These are phyloP conservation scores for Leccinum disarticulatum DNA, from an alignment of 768 basidiomycete genomes.

Conservation along the genomic window DNA sequence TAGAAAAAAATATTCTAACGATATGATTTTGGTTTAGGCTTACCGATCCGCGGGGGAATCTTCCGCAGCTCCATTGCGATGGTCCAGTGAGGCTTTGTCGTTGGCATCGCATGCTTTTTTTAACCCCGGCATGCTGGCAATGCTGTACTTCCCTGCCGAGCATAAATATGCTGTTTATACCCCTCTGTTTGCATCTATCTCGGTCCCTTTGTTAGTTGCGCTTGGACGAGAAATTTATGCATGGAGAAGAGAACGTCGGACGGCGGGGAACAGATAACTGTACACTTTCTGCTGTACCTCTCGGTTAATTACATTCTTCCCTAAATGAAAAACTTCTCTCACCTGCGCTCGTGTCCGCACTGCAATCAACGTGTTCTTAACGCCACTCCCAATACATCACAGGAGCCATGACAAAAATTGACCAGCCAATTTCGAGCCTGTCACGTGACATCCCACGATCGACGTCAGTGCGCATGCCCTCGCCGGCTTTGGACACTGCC, in stretches of 20 bases:
- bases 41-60: slow-evolving; percentile 19
- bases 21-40: slow-evolving; percentile 18
- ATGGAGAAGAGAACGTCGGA: slow-evolving; percentile 44
- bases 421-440: neutral
- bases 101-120: slow-evolving; percentile 89
- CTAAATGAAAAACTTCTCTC: slow-evolving; percentile 10
- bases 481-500: neutral
- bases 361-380: slow-evolving; percentile 17
- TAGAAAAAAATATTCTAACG: slow-evolving; percentile 10
- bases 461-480: slow-evolving; percentile 10
- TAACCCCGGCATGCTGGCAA: slow-evolving; percentile 92
- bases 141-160: slow-evolving; percentile 96
- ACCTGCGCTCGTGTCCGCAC: slow-evolving; percentile 11
- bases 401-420: neutral
- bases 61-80: slow-evolving; percentile 43
- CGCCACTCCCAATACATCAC: neutral
- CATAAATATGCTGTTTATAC: slow-evolving; percentile 98
- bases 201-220: slow-evolving; percentile 79
- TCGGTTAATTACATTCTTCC: slow-evolving; percentile 8
- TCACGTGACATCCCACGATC: slow-evolving; percentile 29
- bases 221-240: slow-evolving; percentile 68
- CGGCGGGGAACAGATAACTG: slow-evolving; percentile 15
- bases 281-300: neutral
- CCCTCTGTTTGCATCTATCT: slow-evolving; percentile 88
- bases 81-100: slow-evolving; percentile 62